Percentiles rank a stretch among this genome's conserved stretches.
These are phyloP conservation scores for Phytophthora colocasiae DNA, from an alignment of 352 stramenopile genomes.

Conservation along the genomic window DNA sequence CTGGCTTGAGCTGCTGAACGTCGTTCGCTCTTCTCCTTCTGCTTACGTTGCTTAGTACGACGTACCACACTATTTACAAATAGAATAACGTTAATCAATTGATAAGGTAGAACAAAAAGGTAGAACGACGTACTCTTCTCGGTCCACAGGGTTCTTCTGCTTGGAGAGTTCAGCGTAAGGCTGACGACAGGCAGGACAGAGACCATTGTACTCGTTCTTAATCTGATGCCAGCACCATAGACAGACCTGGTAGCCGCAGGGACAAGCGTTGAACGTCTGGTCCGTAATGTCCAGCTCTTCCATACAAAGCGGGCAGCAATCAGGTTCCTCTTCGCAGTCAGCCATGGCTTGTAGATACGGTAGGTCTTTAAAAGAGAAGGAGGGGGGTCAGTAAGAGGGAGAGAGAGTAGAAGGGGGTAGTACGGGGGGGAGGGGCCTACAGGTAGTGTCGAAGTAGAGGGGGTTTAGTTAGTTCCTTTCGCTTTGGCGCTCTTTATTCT, in stretches of 20 bases:
- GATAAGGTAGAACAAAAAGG: not conserved
- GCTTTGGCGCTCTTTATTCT: slow-evolving; percentile 22
- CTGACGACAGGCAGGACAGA: slow-evolving; percentile 98
- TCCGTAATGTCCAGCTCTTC: slow-evolving; percentile 99
- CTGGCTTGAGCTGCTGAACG: slow-evolving; percentile 55
- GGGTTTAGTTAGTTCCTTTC: slow-evolving; percentile 1
- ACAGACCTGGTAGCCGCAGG: slow-evolving; percentile 99
- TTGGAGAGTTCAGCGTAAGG: slow-evolving; percentile 96
- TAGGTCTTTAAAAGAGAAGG: not conserved
- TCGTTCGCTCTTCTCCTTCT: slow-evolving; percentile 87
- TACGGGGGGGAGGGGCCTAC: not conserved
- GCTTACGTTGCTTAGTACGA: slow-evolving; percentile 83
- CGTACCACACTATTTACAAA: slow-evolving; percentile 61
- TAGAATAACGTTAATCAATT: not conserved
- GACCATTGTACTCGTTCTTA: slow-evolving; percentile 97
- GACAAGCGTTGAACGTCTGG: slow-evolving; percentile 98
- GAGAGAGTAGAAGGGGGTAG: not conserved
- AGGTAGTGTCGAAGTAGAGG: not conserved
- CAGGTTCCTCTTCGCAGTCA: slow-evolving; percentile 78
- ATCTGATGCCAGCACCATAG: slow-evolving; percentile 99
- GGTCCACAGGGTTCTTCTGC: slow-evolving; percentile 93
- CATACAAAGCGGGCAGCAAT: slow-evolving; percentile 98
- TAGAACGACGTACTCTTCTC: slow-evolving; percentile 83
- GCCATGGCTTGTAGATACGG: slow-evolving; percentile 43
- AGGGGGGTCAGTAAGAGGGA: not conserved